Conservation (phyloP, 1,139 yeast genomes). For the Saccharomyces hybrid region DNA sequence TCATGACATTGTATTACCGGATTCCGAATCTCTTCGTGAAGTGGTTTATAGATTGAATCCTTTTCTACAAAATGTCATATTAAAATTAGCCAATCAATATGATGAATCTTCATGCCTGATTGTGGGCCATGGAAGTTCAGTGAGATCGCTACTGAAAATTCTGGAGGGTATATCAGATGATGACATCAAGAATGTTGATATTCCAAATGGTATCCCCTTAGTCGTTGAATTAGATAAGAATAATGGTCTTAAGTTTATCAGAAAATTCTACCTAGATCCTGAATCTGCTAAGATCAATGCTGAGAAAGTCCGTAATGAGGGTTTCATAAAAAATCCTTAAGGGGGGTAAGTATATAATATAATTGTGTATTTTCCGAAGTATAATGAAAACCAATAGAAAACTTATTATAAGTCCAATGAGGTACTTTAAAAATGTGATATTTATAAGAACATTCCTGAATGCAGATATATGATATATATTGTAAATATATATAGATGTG, state of each 20-base stretch:
- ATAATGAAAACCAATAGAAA: neutral
- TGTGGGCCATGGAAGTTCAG: conserved; percentile 73
- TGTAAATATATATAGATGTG: neutral
- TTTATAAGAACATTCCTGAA: neutral
- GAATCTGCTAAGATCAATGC: conserved; percentile 60
- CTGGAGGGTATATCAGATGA: conserved; percentile 50
- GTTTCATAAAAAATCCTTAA: conserved; percentile 33
- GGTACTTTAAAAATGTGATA: neutral
- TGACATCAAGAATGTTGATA: conserved; percentile 59
- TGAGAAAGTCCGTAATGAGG: conserved; percentile 56
- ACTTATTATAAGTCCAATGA: neutral
- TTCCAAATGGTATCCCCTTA: conserved; percentile 73
- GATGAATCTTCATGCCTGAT: conserved; percentile 46
- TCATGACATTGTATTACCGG: conserved; percentile 40
- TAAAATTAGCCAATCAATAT: conserved; percentile 34
- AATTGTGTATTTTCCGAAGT: neutral
- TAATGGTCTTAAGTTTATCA: conserved; percentile 36
- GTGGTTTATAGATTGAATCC: conserved; percentile 58
- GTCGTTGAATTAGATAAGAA: conserved; percentile 46
- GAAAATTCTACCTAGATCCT: conserved; percentile 57
- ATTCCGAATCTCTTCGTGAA: conserved; percentile 62
- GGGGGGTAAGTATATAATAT: neutral
- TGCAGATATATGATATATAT: neutral
- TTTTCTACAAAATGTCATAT: conserved; percentile 41
- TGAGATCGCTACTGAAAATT: conserved; percentile 57